A percentile compares a stretch with the other conserved stretches of the same genome.
phyloP scores from a whole-genome alignment of 192 early-diverging fungal species.

The Geosiphon pyriformis region DNA sequence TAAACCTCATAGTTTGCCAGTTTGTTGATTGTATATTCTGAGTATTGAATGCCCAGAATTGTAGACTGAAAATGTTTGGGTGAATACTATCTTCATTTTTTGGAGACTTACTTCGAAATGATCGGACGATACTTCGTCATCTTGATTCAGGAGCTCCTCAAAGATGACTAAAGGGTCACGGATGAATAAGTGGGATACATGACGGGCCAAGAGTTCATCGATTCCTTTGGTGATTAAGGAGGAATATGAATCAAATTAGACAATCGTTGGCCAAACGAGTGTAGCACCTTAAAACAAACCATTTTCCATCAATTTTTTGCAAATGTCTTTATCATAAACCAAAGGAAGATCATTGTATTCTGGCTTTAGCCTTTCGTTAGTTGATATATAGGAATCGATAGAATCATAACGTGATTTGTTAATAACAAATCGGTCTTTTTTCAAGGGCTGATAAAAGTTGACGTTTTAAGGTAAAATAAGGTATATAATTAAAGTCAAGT shows the following conservation, averaged over 20 bases:
- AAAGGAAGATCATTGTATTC: slow-evolving; percentile 92
- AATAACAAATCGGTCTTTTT: slow-evolving; percentile 73
- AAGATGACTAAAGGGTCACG: slow-evolving; percentile 97
- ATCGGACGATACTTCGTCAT: slow-evolving; percentile 79
- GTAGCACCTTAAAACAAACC: slow-evolving; percentile 30
- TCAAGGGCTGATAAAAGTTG: slow-evolving; percentile 52
- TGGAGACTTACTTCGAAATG: slow-evolving; percentile 76
- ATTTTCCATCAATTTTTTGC: slow-evolving; percentile 61
- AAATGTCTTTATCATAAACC: slow-evolving; percentile 76
- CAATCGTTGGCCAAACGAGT: not conserved
- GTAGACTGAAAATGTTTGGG: not conserved
- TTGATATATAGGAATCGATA: slow-evolving; percentile 83
- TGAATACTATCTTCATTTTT: not conserved
- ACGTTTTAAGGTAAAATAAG: not conserved
- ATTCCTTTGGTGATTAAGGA: slow-evolving; percentile 35
- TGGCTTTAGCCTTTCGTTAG: slow-evolving; percentile 62
- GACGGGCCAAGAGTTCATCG: slow-evolving; percentile 84
- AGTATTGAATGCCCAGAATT: no score
- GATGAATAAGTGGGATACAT: slow-evolving; percentile 95
- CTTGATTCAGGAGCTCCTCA: slow-evolving; percentile 80
- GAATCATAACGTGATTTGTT: slow-evolving; percentile 96
- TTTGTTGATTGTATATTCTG: slow-evolving; percentile 98
- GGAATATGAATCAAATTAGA: not conserved
- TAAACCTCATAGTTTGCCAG: slow-evolving; percentile 99
- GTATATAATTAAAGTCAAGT: slow-evolving; percentile 33